These are phyloP conservation scores for Hygrophila difformis DNA, from an alignment of 257 asterid species.

Conservation along the genomic window DNA sequence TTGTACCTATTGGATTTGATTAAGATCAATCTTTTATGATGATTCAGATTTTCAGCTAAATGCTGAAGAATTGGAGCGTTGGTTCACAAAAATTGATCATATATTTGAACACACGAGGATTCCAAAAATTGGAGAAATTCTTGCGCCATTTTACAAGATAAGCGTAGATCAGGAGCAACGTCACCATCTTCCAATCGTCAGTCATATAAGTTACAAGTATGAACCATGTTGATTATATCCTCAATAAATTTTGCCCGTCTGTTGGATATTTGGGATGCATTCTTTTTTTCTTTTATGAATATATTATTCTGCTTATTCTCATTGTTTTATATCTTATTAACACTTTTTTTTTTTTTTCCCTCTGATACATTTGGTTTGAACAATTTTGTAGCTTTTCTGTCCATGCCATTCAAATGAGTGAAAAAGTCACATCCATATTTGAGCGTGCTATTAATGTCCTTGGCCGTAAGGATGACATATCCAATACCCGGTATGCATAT, in stretches of 20 bases:
- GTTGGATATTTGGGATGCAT: conserved; percentile 6
- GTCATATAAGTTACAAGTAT: conserved; percentile 90
- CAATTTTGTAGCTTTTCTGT: conserved; percentile 96
- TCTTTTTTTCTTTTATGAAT: background rate
- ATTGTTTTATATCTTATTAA: background rate
- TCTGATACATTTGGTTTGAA: conserved; percentile 25
- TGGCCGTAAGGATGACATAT: conserved; percentile 73
- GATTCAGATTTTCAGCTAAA: conserved; percentile 71
- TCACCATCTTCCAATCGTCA: conserved; percentile 83
- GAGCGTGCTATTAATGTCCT: conserved; percentile 82
- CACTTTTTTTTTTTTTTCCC: background rate
- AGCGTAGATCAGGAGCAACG: conserved; percentile 64
- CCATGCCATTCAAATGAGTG: conserved; percentile 94
- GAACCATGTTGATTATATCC: conserved; percentile 5
- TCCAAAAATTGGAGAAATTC: conserved; percentile 84
- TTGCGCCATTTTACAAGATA: conserved; percentile 84
- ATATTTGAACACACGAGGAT: conserved; percentile 89
- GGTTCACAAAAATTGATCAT: conserved; percentile 98
- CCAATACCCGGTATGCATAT: conserved; percentile 40
- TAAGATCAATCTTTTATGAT: conserved; percentile 15
- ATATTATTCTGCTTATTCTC: background rate
- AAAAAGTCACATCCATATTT: conserved; percentile 78
- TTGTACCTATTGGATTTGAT: conserved; percentile 10
- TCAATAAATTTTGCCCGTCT: conserved; percentile 14
- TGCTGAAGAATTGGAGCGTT: conserved; percentile 83